Evolutionary conservation across 495 filamentous ascomycete genomes (phyloP).

Genomic region (Hypoxylon lenormandii): DNA sequence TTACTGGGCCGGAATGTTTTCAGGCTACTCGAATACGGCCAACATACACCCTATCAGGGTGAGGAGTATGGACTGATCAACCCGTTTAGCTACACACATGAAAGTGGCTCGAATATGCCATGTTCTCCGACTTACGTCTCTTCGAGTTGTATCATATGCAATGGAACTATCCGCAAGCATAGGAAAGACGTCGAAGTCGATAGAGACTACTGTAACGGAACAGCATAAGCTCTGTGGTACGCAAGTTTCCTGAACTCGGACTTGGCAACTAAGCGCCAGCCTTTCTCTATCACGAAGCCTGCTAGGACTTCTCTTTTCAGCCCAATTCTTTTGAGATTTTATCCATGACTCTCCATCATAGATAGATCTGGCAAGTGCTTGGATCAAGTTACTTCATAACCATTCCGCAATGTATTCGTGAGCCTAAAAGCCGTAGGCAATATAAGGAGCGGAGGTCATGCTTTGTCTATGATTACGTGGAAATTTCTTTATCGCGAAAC

Average conservation of each 20-base stretch:
- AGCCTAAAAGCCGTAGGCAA: neutral
- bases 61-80: neutral
- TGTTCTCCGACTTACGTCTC: neutral
- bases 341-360: too few relatives aligned
- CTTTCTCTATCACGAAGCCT: too few relatives aligned
- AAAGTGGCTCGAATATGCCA: neutral
- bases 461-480: neutral
- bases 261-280: too few relatives aligned
- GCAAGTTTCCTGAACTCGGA: too few relatives aligned
- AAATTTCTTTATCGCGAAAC: neutral
- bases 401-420: neutral
- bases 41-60: neutral
- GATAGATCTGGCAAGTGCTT: neutral
- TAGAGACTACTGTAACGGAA: too few relatives aligned
- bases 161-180: neutral
- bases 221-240: too few relatives aligned
- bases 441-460: neutral
- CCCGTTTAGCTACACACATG: neutral
- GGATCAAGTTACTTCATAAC: neutral
- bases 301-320: too few relatives aligned
- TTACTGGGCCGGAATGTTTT: slow-evolving; percentile 9
- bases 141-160: neutral
- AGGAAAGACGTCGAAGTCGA: neutral
- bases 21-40: neutral
- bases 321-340: too few relatives aligned